Evolutionary conservation across 345 rosid species (phyloP).

Genomic region (Carallia brachiata): DNA sequence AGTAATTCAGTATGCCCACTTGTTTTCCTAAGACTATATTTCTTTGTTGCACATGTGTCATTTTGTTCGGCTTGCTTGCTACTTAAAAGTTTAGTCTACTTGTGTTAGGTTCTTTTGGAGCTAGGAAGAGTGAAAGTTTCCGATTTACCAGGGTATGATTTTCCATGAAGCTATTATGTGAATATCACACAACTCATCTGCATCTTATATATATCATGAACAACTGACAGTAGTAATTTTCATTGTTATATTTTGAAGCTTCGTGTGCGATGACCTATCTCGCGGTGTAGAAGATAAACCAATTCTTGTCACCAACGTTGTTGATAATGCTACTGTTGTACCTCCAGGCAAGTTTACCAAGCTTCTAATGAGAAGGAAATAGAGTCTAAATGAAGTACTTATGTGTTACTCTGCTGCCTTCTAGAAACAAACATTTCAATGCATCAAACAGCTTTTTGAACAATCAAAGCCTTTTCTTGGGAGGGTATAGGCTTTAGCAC

Average conservation of each 20-base stretch:
- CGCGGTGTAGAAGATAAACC: slow-evolving; percentile 19
- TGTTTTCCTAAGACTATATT: neutral
- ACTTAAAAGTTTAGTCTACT: neutral
- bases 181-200: neutral
- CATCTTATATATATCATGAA: neutral
- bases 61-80: slow-evolving; percentile 1
- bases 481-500: too few relatives aligned
- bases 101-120: slow-evolving; percentile 30
- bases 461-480: too few relatives aligned
- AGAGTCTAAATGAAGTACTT: neutral
- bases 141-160: slow-evolving; percentile 33
- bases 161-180: neutral
- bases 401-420: neutral
- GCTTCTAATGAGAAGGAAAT: neutral
- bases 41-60: slow-evolving; percentile 1
- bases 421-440: neutral
- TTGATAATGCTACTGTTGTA: slow-evolving; percentile 16
- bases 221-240: slow-evolving; percentile 5
- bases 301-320: slow-evolving; percentile 23
- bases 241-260: slow-evolving; percentile 4
- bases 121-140: slow-evolving; percentile 7
- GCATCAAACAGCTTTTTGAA: too few relatives aligned
- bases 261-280: slow-evolving; percentile 27
- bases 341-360: slow-evolving; percentile 26
- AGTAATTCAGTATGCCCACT: neutral